A percentile compares a stretch with the other conserved stretches of the same genome.
Evolutionary conservation across 176 grass and related monocot species (phyloP).

Genomic region (Pontederia paniculata): DNA sequence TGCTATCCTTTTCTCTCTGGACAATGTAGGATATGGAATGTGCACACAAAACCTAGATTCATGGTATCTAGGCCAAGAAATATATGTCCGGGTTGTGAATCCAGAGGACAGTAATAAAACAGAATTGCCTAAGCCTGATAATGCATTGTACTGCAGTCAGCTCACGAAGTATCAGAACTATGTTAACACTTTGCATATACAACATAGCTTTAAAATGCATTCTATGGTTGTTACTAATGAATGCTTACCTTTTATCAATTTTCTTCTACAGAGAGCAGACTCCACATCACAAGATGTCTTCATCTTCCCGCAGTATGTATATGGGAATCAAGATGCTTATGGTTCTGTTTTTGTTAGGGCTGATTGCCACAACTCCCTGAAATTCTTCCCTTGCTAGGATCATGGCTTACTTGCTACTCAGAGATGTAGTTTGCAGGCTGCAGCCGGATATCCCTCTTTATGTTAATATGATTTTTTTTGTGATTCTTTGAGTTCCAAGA

Average conservation of each 20-base stretch:
- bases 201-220: background rate
- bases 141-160: constrained; percentile 64
- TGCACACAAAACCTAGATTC: constrained; percentile 70
- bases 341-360: constrained; percentile 28
- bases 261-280: constrained; percentile 61
- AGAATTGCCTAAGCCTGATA: constrained; percentile 48
- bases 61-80: constrained; percentile 87
- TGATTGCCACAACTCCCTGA: constrained; percentile 13
- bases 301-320: constrained; percentile 13
- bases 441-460: background rate
- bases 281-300: constrained; percentile 53
- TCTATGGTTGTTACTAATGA: background rate
- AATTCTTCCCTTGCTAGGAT: background rate
- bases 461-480: constrained; percentile 1
- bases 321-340: constrained; percentile 2
- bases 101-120: constrained; percentile 68
- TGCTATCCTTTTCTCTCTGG: constrained; percentile 69
- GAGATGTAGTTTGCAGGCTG: background rate
- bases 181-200: background rate
- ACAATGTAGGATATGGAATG: constrained; percentile 96
- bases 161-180: constrained; percentile 92
- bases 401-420: background rate
- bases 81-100: constrained; percentile 71
- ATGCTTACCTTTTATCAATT: background rate
- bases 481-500: constrained; percentile 1